Evolutionary conservation across 2,329 filamentous ascomycete genomes (phyloP).

Genomic region (Trichoderma oligosporum): DNA sequence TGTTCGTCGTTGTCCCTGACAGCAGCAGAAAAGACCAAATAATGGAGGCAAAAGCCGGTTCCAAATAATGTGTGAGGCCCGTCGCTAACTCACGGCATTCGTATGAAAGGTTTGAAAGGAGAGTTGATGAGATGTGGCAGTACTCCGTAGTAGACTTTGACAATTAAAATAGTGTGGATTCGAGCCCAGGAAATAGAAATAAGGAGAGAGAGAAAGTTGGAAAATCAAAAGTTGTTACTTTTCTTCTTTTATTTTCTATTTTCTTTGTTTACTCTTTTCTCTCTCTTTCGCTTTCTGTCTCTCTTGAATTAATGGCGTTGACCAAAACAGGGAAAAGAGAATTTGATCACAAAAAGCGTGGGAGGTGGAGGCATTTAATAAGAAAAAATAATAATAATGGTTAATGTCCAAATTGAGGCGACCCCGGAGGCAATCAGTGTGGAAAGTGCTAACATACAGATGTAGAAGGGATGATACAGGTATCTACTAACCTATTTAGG

Average conservation of each 20-base stretch:
- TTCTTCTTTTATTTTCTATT: not conserved
- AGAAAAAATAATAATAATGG: constrained; percentile 13
- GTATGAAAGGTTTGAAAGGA: too few relatives aligned
- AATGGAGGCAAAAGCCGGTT: too few relatives aligned
- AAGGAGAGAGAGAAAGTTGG: not conserved
- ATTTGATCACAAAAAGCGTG: constrained; percentile 3
- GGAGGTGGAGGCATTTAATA: constrained; percentile 22
- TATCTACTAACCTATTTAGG: too few relatives aligned
- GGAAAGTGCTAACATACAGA: not conserved
- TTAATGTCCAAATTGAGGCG: not conserved
- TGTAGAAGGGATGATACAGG: not conserved
- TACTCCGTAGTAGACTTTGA: too few relatives aligned
- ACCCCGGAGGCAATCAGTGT: not conserved
- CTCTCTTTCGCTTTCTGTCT: not conserved
- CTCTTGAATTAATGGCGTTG: not conserved
- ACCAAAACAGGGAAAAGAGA: constrained; percentile 10
- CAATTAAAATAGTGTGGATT: too few relatives aligned
- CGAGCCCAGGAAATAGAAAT: too few relatives aligned
- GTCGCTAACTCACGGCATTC: too few relatives aligned
- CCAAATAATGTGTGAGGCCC: too few relatives aligned
- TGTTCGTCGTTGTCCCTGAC: too few relatives aligned
- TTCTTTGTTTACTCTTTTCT: not conserved
- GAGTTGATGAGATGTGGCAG: not conserved
- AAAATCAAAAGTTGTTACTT: not conserved
- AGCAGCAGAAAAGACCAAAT: too few relatives aligned